phyloP scores from a whole-genome alignment of 2,329 filamentous ascomycete genomes.

The Colletotrichum tanaceti region DNA sequence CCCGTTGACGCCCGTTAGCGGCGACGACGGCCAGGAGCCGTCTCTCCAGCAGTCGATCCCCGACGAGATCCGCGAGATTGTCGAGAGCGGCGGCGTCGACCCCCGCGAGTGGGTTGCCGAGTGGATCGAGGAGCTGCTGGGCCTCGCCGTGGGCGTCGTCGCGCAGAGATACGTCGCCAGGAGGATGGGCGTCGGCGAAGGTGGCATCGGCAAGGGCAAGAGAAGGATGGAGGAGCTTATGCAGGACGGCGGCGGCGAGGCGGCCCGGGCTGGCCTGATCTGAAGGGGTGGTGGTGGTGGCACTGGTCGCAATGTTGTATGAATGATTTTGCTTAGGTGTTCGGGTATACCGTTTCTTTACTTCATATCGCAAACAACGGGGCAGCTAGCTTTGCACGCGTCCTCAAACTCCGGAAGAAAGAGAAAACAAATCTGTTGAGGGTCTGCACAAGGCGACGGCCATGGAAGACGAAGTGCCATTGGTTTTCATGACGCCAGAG shows the following conservation, averaged over 20 bases:
- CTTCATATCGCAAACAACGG: neutral
- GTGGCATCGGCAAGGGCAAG: slow-evolving; percentile 71
- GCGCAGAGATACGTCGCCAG: slow-evolving; percentile 95
- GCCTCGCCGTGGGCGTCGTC: slow-evolving; percentile 82
- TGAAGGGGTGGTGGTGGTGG: slow-evolving; percentile 7
- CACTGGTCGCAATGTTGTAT: neutral
- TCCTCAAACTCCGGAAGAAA: neutral
- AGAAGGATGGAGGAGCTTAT: slow-evolving; percentile 68
- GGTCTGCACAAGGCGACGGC: too few species aligned
- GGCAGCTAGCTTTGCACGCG: neutral
- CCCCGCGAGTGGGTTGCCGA: slow-evolving; percentile 97
- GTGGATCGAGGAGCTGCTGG: slow-evolving; percentile 92
- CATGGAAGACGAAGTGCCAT: too few species aligned
- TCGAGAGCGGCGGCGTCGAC: slow-evolving; percentile 81
- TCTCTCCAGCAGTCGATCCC: slow-evolving; percentile 64
- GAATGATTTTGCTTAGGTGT: slow-evolving; percentile 32
- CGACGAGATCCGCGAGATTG: slow-evolving; percentile 87
- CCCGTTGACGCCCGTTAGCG: slow-evolving; percentile 65
- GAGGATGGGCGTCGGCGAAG: slow-evolving; percentile 95
- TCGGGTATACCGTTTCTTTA: slow-evolving; percentile 37
- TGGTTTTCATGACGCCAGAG: too few species aligned
- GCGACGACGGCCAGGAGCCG: slow-evolving; percentile 57
- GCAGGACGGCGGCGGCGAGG: slow-evolving; percentile 52
- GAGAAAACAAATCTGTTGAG: too few species aligned
- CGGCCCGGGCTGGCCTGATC: slow-evolving; percentile 39